phyloP scores from a whole-genome alignment of 78 protist genomes.

The Chrysochromulina parva region DNA sequence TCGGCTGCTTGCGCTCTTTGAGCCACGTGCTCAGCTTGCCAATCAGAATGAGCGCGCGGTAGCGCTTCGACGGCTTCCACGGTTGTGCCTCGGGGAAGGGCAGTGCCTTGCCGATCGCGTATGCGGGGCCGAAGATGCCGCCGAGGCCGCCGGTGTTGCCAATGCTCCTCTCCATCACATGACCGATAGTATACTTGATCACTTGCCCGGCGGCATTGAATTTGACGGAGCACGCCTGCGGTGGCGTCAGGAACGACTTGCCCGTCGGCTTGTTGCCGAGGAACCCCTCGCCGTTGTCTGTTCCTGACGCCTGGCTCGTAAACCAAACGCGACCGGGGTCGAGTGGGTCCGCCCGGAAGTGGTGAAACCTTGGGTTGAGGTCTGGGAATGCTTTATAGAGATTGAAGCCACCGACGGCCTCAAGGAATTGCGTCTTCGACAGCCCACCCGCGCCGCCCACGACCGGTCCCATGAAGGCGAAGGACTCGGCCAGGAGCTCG shows the following conservation, averaged over 20 bases:
- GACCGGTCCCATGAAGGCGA: neutral
- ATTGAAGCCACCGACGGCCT: neutral
- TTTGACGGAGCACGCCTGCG: neutral
- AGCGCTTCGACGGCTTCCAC: neutral
- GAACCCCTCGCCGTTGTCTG: neutral
- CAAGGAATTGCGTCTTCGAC: neutral
- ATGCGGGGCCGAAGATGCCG: neutral
- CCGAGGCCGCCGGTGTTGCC: constrained; percentile 40
- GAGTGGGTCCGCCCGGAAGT: constrained; percentile 8
- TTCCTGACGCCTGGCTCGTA: neutral
- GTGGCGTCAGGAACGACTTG: neutral
- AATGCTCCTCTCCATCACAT: neutral
- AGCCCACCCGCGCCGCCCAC: neutral
- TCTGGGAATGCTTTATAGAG: neutral
- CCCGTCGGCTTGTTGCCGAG: neutral
- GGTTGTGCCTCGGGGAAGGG: constrained; percentile 38
- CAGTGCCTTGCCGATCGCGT: constrained; percentile 13
- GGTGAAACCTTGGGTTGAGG: neutral
- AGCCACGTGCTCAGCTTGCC: neutral
- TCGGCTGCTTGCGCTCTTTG: neutral
- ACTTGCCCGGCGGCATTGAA: neutral
- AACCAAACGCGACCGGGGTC: constrained; percentile 16
- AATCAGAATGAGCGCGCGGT: neutral
- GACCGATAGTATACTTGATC: neutral
- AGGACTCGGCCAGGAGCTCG: neutral